Evolutionary conservation across 441 rosid genomes (phyloP).

Genomic region (Corymbia calophylla): DNA sequence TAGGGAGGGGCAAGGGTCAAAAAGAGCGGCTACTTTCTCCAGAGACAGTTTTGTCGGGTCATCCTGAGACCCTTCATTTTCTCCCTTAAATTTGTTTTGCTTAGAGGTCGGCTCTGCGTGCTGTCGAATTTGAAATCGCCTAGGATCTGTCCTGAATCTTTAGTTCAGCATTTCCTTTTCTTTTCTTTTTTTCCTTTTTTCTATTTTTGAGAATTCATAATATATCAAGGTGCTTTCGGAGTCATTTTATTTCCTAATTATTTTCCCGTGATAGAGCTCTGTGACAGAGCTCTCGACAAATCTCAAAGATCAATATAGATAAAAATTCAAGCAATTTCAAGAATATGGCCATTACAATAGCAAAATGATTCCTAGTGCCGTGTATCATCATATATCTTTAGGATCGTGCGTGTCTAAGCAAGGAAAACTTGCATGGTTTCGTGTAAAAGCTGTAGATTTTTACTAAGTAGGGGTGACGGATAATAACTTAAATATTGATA

Average conservation of each 20-base stretch:
- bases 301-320: background rate
- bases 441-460: accelerated
- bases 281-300: background rate
- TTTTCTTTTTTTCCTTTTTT: accelerated
- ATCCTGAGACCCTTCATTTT: background rate
- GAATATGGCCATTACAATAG: background rate
- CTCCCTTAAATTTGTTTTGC: background rate
- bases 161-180: background rate
- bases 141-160: background rate
- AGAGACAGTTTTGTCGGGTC: background rate
- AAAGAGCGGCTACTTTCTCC: background rate
- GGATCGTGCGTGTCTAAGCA: background rate
- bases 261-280: background rate
- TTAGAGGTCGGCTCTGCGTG: background rate
- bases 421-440: background rate
- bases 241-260: background rate
- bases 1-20: background rate
- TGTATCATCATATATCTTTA: background rate
- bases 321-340: background rate
- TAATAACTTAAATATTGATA: background rate
- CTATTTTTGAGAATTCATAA: background rate
- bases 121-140: background rate
- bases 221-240: background rate
- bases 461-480: background rate
- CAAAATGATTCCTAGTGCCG: background rate